These are phyloP conservation scores for Fusarium beomiforme DNA, from an alignment of 2,329 filamentous ascomycete genomes.

Conservation along the genomic window DNA sequence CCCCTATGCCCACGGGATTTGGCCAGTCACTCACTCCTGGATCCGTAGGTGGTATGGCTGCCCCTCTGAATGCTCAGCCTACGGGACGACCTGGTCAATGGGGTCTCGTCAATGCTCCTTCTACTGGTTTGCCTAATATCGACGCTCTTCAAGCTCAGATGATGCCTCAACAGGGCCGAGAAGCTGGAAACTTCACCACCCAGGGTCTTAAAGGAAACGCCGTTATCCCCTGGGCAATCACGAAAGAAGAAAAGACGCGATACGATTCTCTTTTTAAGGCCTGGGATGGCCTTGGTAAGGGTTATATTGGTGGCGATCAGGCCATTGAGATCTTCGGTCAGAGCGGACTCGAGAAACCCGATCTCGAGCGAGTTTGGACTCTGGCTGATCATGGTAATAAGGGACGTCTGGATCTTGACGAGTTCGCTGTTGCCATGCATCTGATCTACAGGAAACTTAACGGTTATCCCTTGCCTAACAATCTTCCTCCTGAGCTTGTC, in stretches of 20 bases:
- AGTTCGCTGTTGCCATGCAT: conserved; percentile 99
- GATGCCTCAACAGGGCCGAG: conserved; percentile 96
- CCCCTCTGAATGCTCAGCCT: conserved; percentile 87
- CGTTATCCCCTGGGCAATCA: conserved; percentile 97
- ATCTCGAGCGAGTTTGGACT: conserved; percentile 94
- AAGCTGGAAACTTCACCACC: conserved; percentile 83
- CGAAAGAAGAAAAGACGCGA: conserved; percentile 97
- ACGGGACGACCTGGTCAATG: conserved; percentile 94
- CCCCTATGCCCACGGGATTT: conserved; percentile 74
- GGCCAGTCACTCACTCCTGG: conserved; percentile 63
- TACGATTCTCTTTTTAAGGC: conserved; percentile 95
- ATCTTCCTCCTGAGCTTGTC: conserved; percentile 89
- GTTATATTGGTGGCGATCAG: conserved; percentile 89
- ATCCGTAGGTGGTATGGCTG: conserved; percentile 70
- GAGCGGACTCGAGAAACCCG: conserved; percentile 89
- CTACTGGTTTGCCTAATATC: conserved; percentile 90
- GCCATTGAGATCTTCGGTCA: conserved; percentile 98
- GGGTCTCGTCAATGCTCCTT: conserved; percentile 96
- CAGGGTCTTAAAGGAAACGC: conserved; percentile 91
- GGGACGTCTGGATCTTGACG: conserved; percentile 92
- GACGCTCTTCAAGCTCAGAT: conserved; percentile 91
- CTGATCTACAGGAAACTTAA: conserved; percentile 97
- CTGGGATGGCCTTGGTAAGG: conserved; percentile 95
- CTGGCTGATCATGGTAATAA: conserved; percentile 93
- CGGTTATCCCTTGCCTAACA: conserved; percentile 89